Conservation (phyloP, 805 yeast genomes). For the Priceomyces haplophilus region DNA sequence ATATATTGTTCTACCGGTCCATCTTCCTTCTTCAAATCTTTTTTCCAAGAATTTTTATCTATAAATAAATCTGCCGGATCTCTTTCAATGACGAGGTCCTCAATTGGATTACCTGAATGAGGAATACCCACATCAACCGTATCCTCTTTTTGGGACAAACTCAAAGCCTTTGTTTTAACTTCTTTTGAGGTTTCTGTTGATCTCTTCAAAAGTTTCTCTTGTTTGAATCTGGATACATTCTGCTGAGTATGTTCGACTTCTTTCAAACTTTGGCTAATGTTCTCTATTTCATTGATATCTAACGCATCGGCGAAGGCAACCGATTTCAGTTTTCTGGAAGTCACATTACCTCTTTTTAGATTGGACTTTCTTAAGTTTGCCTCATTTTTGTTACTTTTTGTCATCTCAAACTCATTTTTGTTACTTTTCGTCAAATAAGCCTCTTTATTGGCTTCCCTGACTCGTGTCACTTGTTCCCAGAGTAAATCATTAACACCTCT, state of each 20-base stretch:
- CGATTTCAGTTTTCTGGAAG: conserved; percentile 27
- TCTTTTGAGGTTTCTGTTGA: not conserved
- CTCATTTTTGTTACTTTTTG: no score
- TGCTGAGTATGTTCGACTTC: conserved; percentile 20
- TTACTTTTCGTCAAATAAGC: not conserved
- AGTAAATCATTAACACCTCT: conserved; percentile 23
- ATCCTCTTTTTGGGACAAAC: not conserved
- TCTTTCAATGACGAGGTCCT: not conserved
- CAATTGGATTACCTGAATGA: not conserved
- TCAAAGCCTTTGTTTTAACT: no score
- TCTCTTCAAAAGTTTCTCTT: conserved; percentile 4
- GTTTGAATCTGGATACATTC: conserved; percentile 19
- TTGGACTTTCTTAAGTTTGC: not conserved
- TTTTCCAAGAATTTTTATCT: not conserved
- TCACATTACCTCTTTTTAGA: not conserved
- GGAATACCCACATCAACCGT: not conserved
- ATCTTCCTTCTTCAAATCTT: no score
- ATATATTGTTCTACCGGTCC: no score
- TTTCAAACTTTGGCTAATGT: conserved; percentile 48
- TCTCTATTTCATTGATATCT: conserved; percentile 59
- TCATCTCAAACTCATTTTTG: no score
- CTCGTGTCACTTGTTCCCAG: conserved; percentile 35
- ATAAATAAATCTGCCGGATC: not conserved
- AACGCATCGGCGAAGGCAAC: conserved; percentile 54
- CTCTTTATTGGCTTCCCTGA: not conserved